A percentile compares a stretch with the other conserved stretches of the same genome.
Evolutionary conservation across 148 eudicot species (phyloP).

Genomic region (Silene uniflora): DNA sequence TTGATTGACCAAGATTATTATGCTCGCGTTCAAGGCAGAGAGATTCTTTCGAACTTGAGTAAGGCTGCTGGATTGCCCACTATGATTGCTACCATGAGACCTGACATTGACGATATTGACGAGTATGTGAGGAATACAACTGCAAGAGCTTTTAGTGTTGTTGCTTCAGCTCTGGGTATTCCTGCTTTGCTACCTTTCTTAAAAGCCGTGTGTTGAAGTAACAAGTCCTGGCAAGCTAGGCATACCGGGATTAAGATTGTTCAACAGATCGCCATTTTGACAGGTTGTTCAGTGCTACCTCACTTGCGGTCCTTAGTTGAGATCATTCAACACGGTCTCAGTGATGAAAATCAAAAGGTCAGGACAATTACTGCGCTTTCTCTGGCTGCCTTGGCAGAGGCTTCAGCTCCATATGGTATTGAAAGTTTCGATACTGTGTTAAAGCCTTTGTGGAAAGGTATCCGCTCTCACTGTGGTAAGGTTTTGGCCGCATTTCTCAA

Average conservation of each 20-base stretch:
- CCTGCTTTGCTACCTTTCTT: constrained; percentile 89
- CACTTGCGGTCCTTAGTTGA: constrained; percentile 93
- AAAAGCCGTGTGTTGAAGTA: constrained; percentile 98
- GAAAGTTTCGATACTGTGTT: constrained; percentile 96
- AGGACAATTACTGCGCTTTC: constrained; percentile 95
- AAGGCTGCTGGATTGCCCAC: constrained; percentile 98
- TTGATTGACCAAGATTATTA: constrained; percentile 94
- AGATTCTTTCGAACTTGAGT: constrained; percentile 91
- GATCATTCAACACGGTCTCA: constrained; percentile 92
- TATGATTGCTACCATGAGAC: constrained; percentile 99
- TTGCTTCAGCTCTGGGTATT: constrained; percentile 96
- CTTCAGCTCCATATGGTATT: constrained; percentile 97
- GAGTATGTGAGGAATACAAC: constrained; percentile 97
- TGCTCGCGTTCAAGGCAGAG: constrained; percentile 98
- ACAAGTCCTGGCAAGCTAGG: constrained; percentile 99
- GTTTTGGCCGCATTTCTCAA: constrained; percentile 94
- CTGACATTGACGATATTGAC: constrained; percentile 94
- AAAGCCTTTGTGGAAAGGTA: constrained; percentile 99
- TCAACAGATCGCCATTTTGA: constrained; percentile 94
- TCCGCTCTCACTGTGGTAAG: constrained; percentile 94
- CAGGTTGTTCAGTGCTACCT: constrained; percentile 96
- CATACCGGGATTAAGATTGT: constrained; percentile 97
- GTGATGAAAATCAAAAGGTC: constrained; percentile 96
- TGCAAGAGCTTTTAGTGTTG: constrained; percentile 98
- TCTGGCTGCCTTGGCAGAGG: constrained; percentile 98